Percentiles rank a stretch among this genome's conserved stretches.
phyloP scores from a whole-genome alignment of 2,329 filamentous ascomycete genomes.

The Keithomyces neogunnii region DNA sequence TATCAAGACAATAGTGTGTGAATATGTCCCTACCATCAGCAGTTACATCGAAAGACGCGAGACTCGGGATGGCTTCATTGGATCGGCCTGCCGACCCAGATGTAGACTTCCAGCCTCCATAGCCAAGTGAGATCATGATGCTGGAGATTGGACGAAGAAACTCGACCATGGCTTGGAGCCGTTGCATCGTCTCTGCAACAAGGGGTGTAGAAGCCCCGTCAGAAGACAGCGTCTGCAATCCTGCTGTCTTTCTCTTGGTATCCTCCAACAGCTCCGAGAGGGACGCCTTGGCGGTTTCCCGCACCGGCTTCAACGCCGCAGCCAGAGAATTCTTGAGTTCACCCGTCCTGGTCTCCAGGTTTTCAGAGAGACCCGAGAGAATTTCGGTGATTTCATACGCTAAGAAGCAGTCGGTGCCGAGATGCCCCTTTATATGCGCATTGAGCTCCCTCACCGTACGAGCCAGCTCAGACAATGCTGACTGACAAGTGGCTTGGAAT shows the following conservation, averaged over 20 bases:
- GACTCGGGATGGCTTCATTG: conserved; percentile 58
- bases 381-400: conserved; percentile 94
- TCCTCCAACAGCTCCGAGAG: conserved; percentile 79
- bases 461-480: conserved; percentile 70
- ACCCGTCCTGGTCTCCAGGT: conserved; percentile 73
- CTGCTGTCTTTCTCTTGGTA: conserved; percentile 59
- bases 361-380: conserved; percentile 68
- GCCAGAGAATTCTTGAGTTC: conserved; percentile 78
- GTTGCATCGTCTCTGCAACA: conserved; percentile 76
- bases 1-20: conserved; percentile 82
- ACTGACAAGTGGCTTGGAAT: conserved; percentile 70
- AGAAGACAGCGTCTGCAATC: conserved; percentile 58
- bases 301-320: conserved; percentile 78
- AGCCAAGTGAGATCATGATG: conserved; percentile 84
- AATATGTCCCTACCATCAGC: conserved; percentile 85
- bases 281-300: conserved; percentile 85
- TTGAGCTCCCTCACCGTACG: conserved; percentile 85
- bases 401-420: conserved; percentile 86
- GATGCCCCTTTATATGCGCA: conserved; percentile 74
- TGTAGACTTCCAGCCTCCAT: conserved; percentile 74
- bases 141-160: conserved; percentile 81
- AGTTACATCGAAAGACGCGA: conserved; percentile 76
- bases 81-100: conserved; percentile 43
- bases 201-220: conserved; percentile 74
- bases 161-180: conserved; percentile 76